These are phyloP conservation scores for Scheffersomyces lignosus DNA, from an alignment of 805 yeast species.

Conservation along the genomic window DNA sequence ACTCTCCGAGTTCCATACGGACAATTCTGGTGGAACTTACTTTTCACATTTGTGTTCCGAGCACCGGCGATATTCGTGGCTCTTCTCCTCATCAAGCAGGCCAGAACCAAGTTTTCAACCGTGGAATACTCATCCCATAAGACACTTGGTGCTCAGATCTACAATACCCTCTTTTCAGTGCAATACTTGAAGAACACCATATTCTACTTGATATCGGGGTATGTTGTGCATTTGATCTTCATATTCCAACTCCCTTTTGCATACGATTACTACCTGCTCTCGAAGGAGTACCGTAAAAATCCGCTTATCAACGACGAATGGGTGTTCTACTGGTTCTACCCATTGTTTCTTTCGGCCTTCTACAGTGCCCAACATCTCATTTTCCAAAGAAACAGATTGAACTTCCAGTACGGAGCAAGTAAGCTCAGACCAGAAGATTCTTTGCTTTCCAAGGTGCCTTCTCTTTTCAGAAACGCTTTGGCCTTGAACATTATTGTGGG, in stretches of 20 bases:
- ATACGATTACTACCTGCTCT: constrained; percentile 28
- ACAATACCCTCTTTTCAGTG: constrained; percentile 18
- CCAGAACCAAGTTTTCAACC: constrained; percentile 23
- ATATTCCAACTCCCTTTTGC: constrained; percentile 27
- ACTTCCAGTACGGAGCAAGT: constrained; percentile 44
- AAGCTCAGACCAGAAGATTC: constrained; percentile 40
- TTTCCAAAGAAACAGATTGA: constrained; percentile 56
- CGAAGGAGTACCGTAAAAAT: constrained; percentile 39
- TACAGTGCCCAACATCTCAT: constrained; percentile 54
- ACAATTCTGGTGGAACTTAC: constrained; percentile 30
- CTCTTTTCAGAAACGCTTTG: constrained; percentile 38
- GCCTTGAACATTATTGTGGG: constrained; percentile 28
- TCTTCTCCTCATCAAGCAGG: constrained; percentile 24
- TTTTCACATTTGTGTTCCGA: constrained; percentile 21
- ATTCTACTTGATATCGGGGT: constrained; percentile 24
- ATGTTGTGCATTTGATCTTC: constrained; percentile 22
- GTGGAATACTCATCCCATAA: constrained; percentile 33
- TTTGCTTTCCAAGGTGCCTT: constrained; percentile 24
- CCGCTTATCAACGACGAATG: constrained; percentile 43
- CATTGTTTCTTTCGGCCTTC: constrained; percentile 37
- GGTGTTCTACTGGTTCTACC: constrained; percentile 52
- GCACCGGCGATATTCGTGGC: constrained; percentile 34
- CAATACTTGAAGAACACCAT: constrained; percentile 15
- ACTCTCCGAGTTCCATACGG: constrained; percentile 28
- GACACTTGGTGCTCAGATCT: constrained; percentile 33